A percentile compares a stretch with the other conserved stretches of the same genome.
These are phyloP conservation scores for Cercospora citrullina DNA, from an alignment of 2,329 filamentous ascomycete genomes.

Conservation along the genomic window DNA sequence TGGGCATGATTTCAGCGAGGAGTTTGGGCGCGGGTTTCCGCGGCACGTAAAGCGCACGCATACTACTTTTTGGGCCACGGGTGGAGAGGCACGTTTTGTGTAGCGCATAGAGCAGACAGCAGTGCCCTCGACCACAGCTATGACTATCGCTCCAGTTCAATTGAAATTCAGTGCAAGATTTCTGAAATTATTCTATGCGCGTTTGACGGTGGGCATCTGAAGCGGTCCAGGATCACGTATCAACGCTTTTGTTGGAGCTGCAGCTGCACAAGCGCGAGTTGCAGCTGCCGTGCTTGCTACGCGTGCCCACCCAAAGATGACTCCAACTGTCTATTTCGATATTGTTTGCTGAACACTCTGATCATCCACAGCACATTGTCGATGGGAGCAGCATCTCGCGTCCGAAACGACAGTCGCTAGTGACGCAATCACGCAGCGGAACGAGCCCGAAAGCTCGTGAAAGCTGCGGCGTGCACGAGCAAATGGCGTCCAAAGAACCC, in stretches of 20 bases:
- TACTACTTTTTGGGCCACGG: slow-evolving; percentile 2
- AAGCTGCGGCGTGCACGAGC: background rate
- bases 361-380: background rate
- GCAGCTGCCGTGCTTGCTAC: background rate
- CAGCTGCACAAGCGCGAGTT: background rate
- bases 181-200: background rate
- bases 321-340: background rate
- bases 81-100: background rate
- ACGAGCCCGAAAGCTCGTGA: slow-evolving; percentile 11
- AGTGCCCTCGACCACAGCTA: background rate
- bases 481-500: slow-evolving; percentile 1
- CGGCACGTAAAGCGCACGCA: slow-evolving; percentile 7
- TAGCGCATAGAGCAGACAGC: slow-evolving; percentile 2
- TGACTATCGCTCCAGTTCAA: background rate
- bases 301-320: background rate
- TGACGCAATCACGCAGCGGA: slow-evolving; percentile 14
- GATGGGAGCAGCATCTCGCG: slow-evolving; percentile 1
- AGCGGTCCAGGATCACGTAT: background rate
- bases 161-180: background rate
- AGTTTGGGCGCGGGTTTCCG: slow-evolving; percentile 18
- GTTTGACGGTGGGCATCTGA: background rate
- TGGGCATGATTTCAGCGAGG: slow-evolving; percentile 21
- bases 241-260: background rate
- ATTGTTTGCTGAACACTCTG: background rate
- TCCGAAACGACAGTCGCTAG: slow-evolving; percentile 1